Conservation (phyloP, 345 rosid species). For the Salix suchowensis region DNA sequence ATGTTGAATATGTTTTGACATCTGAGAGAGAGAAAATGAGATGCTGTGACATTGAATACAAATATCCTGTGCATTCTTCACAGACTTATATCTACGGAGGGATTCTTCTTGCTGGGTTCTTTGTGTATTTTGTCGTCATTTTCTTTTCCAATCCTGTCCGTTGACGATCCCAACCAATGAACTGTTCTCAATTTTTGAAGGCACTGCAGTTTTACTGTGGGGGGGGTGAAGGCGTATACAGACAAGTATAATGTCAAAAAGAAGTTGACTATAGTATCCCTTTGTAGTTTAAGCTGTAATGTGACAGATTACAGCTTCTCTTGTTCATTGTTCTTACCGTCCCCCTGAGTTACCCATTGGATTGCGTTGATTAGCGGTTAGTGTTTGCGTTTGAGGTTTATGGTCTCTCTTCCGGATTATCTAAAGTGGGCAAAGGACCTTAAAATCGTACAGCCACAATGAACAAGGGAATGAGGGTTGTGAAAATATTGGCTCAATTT, state of each 20-base stretch:
- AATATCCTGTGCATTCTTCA: constrained; percentile 68
- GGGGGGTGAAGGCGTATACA: background rate
- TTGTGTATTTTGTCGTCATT: constrained; percentile 79
- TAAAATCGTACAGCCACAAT: too few relatives aligned
- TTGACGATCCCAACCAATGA: constrained; percentile 19
- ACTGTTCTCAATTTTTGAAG: background rate
- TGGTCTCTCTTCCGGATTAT: too few relatives aligned
- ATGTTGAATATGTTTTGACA: constrained; percentile 66
- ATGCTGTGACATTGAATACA: constrained; percentile 78
- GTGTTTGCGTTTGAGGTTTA: too few relatives aligned
- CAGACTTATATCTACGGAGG: constrained; percentile 85
- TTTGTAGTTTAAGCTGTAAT: background rate
- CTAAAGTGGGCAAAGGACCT: too few relatives aligned
- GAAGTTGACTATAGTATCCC: too few relatives aligned
- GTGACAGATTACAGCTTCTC: background rate
- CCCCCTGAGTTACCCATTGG: too few relatives aligned
- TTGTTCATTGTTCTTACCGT: too few relatives aligned
- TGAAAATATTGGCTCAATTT: too few relatives aligned
- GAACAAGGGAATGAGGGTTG: too few relatives aligned
- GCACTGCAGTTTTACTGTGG: background rate
- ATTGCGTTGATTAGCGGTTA: too few relatives aligned
- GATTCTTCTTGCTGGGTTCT: constrained; percentile 80
- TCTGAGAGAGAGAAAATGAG: constrained; percentile 73
- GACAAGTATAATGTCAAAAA: background rate
- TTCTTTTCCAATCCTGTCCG: constrained; percentile 87